Conservation (phyloP, 768 basidiomycete genomes). For the Pleurotus salmoneostramineus region DNA sequence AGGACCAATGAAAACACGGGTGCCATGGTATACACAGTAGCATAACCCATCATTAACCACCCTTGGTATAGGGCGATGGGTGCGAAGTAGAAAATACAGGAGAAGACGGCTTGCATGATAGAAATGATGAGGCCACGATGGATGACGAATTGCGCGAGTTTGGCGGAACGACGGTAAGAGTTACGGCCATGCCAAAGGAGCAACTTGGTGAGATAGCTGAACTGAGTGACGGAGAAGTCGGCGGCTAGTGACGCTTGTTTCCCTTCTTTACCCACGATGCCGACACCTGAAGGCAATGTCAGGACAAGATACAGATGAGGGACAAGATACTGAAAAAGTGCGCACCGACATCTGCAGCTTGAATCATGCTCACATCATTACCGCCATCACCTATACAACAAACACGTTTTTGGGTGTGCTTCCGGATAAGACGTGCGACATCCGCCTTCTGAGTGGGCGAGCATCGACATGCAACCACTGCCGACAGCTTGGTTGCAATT, state of each 20-base stretch:
- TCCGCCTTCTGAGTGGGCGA: slow-evolving; percentile 99
- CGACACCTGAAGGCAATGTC: slow-evolving; percentile 58
- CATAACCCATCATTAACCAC: slow-evolving; percentile 96
- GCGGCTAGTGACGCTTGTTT: slow-evolving; percentile 99
- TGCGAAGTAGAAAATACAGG: slow-evolving; percentile 88
- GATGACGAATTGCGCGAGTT: slow-evolving; percentile 97
- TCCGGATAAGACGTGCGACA: slow-evolving; percentile 89
- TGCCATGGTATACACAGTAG: slow-evolving; percentile 96
- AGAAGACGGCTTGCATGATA: slow-evolving; percentile 96
- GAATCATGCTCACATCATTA: slow-evolving; percentile 99
- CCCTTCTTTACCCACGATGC: slow-evolving; percentile 98
- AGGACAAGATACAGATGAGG: background rate
- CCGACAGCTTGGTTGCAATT: slow-evolving; percentile 92
- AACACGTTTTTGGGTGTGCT: slow-evolving; percentile 89
- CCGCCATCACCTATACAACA: slow-evolving; percentile 99
- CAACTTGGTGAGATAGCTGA: slow-evolving; percentile 92
- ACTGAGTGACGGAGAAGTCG: slow-evolving; percentile 97
- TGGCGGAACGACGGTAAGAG: slow-evolving; percentile 96
- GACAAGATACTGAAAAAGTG: slow-evolving; percentile 16
- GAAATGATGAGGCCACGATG: slow-evolving; percentile 96
- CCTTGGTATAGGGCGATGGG: slow-evolving; percentile 98
- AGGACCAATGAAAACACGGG: slow-evolving; percentile 97
- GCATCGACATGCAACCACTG: slow-evolving; percentile 96
- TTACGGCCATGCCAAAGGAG: slow-evolving; percentile 99
- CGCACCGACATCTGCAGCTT: slow-evolving; percentile 96